Percentiles rank a stretch among this genome's conserved stretches.
Conservation (phyloP, 176 grass and related monocot genomes). For the Triticum dicoccoides region DNA sequence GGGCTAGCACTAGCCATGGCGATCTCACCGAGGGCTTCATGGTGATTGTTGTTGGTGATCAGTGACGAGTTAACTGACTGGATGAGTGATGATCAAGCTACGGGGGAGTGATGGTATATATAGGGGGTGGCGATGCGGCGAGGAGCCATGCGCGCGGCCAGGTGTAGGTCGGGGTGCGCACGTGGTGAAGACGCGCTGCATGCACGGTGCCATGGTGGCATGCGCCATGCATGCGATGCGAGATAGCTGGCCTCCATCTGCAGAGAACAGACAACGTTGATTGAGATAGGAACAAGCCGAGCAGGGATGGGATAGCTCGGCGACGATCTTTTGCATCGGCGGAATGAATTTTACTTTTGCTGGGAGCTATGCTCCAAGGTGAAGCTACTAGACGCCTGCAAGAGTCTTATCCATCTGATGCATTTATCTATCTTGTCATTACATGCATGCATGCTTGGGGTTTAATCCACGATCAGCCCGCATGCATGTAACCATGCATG, state of each 20-base stretch:
- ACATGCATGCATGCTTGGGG: too few relatives aligned
- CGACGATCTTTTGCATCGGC: background rate
- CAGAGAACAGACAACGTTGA: conserved; percentile 1
- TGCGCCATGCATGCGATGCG: background rate
- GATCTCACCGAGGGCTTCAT: background rate
- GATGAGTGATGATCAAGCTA: background rate
- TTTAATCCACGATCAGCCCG: too few relatives aligned
- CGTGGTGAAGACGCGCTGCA: conserved; percentile 24
- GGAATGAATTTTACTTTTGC: background rate
- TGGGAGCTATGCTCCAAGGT: background rate
- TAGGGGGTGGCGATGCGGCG: background rate
- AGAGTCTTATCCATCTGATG: background rate
- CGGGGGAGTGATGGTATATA: background rate
- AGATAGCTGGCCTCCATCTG: background rate
- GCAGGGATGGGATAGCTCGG: background rate
- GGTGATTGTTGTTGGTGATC: background rate
- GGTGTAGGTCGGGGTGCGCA: conserved; percentile 36
- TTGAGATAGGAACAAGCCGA: background rate
- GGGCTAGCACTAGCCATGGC: background rate
- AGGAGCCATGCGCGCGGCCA: conserved; percentile 51
- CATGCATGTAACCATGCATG: too few relatives aligned
- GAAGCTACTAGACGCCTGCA: background rate
- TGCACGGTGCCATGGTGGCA: background rate
- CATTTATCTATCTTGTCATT: too few relatives aligned
- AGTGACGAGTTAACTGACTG: background rate